Percentiles rank a stretch among this genome's conserved stretches.
phyloP scores from a whole-genome alignment of 2,329 filamentous ascomycete species.

The Fusarium sp. region DNA sequence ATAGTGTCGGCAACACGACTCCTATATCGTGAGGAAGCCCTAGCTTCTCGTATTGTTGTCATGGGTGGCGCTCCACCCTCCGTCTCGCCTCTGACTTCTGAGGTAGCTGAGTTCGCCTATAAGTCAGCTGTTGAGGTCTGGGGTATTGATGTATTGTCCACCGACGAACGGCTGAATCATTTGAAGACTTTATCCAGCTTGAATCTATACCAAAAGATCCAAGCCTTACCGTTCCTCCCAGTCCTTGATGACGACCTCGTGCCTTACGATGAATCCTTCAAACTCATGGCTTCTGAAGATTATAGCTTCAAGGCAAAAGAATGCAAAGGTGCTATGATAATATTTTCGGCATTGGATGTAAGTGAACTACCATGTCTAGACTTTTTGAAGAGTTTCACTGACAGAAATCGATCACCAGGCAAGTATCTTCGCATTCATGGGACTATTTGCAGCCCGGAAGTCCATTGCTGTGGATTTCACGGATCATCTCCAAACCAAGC shows the following conservation, averaged over 20 bases:
- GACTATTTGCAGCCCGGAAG: background rate
- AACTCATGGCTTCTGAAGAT: background rate
- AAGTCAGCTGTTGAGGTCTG: background rate
- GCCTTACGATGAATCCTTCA: slow-evolving; percentile 1
- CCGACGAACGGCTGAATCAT: background rate
- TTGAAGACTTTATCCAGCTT: background rate
- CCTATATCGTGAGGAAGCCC: slow-evolving; percentile 4
- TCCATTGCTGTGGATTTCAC: slow-evolving; percentile 9
- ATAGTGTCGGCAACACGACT: slow-evolving; percentile 5
- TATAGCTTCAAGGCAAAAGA: background rate
- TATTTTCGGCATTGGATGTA: slow-evolving; percentile 14
- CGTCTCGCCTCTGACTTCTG: background rate
- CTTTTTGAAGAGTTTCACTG: no score
- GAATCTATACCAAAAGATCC: no score
- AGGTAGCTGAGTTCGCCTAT: background rate
- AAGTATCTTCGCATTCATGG: slow-evolving; percentile 12
- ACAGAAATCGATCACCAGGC: no score
- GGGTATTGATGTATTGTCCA: background rate
- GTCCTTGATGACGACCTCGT: background rate
- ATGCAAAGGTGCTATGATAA: slow-evolving; percentile 2
- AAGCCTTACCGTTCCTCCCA: no score
- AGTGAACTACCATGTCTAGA: no score
- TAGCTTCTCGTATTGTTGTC: background rate
- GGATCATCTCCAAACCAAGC: background rate
- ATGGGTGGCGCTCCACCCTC: slow-evolving; percentile 13